Evolutionary conservation across 371 early-diverging fungal genomes (phyloP).

Genomic region (Apophysomyces trapeziformis): DNA sequence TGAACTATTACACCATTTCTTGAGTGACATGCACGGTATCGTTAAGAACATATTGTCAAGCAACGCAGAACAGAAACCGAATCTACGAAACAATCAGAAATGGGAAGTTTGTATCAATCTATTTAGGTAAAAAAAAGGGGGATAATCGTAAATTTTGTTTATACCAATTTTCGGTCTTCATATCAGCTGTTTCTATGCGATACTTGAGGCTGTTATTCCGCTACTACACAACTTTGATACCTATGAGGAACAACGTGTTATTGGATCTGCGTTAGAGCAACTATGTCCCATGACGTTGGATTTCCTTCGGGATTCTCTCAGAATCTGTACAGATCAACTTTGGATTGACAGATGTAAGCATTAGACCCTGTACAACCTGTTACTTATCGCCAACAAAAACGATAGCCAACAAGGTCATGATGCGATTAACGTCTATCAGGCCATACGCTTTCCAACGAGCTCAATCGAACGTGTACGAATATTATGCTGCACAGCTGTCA

Average conservation of each 20-base stretch:
- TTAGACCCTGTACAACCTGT: neutral
- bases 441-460: conserved; percentile 12
- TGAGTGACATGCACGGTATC: conserved; percentile 40
- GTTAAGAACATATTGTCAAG: conserved; percentile 14
- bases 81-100: conserved; percentile 13
- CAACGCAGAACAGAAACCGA: conserved; percentile 5
- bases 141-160: neutral
- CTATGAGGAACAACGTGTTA: conserved; percentile 7
- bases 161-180: neutral
- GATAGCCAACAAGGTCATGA: conserved; percentile 18
- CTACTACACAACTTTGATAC: conserved; percentile 16
- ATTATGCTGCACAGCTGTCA: conserved; percentile 16
- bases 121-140: conserved; percentile 24
- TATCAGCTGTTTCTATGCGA: conserved; percentile 29
- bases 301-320: conserved; percentile 20
- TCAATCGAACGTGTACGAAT: conserved; percentile 31
- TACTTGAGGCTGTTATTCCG: conserved; percentile 24
- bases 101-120: conserved; percentile 30
- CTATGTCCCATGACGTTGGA: conserved; percentile 29
- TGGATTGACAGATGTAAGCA: conserved; percentile 36
- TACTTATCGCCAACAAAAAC: too few species aligned
- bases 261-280: conserved; percentile 22
- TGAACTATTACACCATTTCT: conserved; percentile 56
- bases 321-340: conserved; percentile 6
- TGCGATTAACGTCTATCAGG: conserved; percentile 14